Conservation (phyloP, 2,329 filamentous ascomycete genomes). For the Nothophaeocryptopus gaeumannii region DNA sequence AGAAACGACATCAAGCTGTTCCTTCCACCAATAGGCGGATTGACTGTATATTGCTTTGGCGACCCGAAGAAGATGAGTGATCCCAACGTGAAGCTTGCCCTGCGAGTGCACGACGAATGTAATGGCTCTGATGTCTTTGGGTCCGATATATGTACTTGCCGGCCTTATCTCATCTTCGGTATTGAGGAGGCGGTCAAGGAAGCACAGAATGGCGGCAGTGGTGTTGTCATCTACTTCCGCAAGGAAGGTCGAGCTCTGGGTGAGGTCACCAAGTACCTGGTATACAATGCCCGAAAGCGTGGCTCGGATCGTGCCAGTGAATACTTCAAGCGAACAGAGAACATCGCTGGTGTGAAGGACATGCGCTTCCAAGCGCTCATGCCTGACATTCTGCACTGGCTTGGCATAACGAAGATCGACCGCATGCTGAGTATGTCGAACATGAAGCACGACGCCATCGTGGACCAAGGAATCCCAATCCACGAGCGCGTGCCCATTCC, state of each 20-base stretch:
- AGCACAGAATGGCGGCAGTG: slow-evolving; percentile 87
- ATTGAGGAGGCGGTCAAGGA: slow-evolving; percentile 97
- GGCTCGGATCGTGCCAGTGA: slow-evolving; percentile 76
- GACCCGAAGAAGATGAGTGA: slow-evolving; percentile 93
- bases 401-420: slow-evolving; percentile 98
- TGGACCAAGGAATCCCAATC: slow-evolving; percentile 47
- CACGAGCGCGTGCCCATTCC: slow-evolving; percentile 69
- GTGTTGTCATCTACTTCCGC: slow-evolving; percentile 96
- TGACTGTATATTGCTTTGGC: slow-evolving; percentile 97
- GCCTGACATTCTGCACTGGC: slow-evolving; percentile 90
- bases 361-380: slow-evolving; percentile 97
- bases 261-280: slow-evolving; percentile 86
- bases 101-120: slow-evolving; percentile 85
- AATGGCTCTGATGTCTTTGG: slow-evolving; percentile 98
- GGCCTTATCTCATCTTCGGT: slow-evolving; percentile 92
- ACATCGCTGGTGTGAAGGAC: slow-evolving; percentile 91
- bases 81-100: slow-evolving; percentile 72
- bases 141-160: slow-evolving; percentile 95
- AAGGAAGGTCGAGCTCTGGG: slow-evolving; percentile 94
- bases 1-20: slow-evolving; percentile 93
- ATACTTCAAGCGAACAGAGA: slow-evolving; percentile 97
- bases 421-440: slow-evolving; percentile 99
- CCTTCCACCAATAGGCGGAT: slow-evolving; percentile 87
- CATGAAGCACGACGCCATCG: slow-evolving; percentile 90
- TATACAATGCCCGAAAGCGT: slow-evolving; percentile 79